Conservation (phyloP, 306 rosid species). For the Trifolium repens region DNA sequence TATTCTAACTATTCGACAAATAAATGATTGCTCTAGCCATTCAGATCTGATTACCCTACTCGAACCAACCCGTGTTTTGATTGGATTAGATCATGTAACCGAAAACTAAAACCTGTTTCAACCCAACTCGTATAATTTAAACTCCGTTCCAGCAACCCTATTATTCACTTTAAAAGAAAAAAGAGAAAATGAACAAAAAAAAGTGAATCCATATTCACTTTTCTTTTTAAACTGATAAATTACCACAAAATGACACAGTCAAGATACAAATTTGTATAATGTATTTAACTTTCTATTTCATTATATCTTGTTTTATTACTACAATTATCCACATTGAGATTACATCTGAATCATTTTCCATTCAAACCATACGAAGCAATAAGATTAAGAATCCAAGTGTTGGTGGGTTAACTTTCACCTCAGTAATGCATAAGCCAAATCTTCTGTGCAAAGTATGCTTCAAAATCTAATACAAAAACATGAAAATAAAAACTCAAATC, state of each 20-base stretch:
- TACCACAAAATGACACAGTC: conserved; percentile 26
- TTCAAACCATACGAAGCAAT: conserved; percentile 21
- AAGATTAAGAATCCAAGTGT: conserved; percentile 28
- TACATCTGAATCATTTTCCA: conserved; percentile 34
- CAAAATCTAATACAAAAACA: conserved; percentile 20
- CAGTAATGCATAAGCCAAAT: conserved; percentile 20
- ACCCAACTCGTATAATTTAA: background rate
- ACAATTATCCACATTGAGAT: conserved; percentile 21
- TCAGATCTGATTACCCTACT: too few relatives aligned
- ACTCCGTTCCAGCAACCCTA: background rate
- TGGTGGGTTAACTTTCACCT: conserved; percentile 41
- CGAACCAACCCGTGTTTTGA: too few relatives aligned
- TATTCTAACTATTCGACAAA: too few relatives aligned
- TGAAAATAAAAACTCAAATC: background rate
- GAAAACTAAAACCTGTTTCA: too few relatives aligned
- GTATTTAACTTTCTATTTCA: conserved; percentile 41
- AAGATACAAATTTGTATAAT: conserved; percentile 19
- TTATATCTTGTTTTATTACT: conserved; percentile 34
- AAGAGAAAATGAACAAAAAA: conserved; percentile 7
- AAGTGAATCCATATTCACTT: background rate
- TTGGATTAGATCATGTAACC: too few relatives aligned
- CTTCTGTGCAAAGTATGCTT: conserved; percentile 32
- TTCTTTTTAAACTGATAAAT: conserved; percentile 4
- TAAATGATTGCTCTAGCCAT: too few relatives aligned
- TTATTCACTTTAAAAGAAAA: too few relatives aligned